Evolutionary conservation across 306 rosid genomes (phyloP).

Genomic region (Castanea mollissima): DNA sequence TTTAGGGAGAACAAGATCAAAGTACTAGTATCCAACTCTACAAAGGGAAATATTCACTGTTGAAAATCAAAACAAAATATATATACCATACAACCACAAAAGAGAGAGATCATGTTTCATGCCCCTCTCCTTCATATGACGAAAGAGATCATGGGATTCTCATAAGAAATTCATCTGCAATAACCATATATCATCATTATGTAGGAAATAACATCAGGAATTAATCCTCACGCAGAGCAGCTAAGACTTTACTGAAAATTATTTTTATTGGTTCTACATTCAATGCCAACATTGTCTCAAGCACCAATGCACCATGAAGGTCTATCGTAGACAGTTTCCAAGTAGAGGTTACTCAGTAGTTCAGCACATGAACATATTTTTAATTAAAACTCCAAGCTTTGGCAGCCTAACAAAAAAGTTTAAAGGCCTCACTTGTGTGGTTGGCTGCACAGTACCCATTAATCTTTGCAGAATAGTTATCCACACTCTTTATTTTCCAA

Average conservation of each 20-base stretch:
- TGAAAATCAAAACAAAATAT: conserved; percentile 52
- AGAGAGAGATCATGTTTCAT: conserved; percentile 50
- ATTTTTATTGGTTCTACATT: conserved; percentile 48
- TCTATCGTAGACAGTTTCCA: conserved; percentile 28
- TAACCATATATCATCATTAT: conserved; percentile 70
- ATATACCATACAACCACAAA: conserved; percentile 37
- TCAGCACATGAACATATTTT: conserved; percentile 39
- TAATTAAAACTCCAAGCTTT: conserved; percentile 37
- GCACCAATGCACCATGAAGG: conserved; percentile 28
- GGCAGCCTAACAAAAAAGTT: conserved; percentile 46
- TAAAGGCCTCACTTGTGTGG: conserved; percentile 38
- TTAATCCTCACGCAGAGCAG: conserved; percentile 56
- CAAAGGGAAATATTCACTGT: conserved; percentile 84
- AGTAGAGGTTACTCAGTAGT: conserved; percentile 52
- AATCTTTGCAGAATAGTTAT: conserved; percentile 61
- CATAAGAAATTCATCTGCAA: conserved; percentile 50
- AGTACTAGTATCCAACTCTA: conserved; percentile 96
- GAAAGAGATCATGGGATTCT: conserved; percentile 59
- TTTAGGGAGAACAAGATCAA: conserved; percentile 83
- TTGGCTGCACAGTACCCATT: conserved; percentile 66
- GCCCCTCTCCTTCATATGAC: conserved; percentile 61
- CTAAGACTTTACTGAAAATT: conserved; percentile 51
- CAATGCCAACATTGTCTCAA: conserved; percentile 40
- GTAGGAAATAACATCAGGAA: conserved; percentile 63
- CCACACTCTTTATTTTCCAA: conserved; percentile 52